Evolutionary conservation across 352 stramenopile genomes (phyloP).

Genomic region (Phytopythium montanum): DNA sequence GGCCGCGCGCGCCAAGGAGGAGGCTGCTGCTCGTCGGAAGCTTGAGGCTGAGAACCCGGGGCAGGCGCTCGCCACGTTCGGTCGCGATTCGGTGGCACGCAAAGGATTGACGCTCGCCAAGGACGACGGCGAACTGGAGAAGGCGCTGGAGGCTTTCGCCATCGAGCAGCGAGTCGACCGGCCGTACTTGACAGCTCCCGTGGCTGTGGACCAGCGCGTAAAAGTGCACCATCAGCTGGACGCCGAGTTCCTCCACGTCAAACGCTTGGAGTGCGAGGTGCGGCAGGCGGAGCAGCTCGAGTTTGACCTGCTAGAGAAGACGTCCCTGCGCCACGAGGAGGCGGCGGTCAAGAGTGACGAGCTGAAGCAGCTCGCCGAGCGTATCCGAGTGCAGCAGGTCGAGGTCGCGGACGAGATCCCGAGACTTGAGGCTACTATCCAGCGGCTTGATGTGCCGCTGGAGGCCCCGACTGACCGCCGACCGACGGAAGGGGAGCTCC

Average conservation of each 20-base stretch:
- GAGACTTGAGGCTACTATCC: constrained; percentile 22
- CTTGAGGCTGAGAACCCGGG: constrained; percentile 12
- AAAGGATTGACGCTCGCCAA: constrained; percentile 51
- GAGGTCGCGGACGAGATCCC: constrained; percentile 28
- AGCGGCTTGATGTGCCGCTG: constrained; percentile 21
- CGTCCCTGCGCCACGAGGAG: constrained; percentile 45
- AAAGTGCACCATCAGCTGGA: constrained; percentile 35
- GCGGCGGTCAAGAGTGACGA: constrained; percentile 30
- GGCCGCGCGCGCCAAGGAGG: constrained; percentile 41
- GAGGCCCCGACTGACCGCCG: constrained; percentile 21
- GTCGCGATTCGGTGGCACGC: constrained; percentile 44
- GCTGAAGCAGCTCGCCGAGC: constrained; percentile 24
- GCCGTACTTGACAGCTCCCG: constrained; percentile 38
- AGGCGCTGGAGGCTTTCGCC: constrained; percentile 50
- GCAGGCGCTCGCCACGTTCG: constrained; percentile 28
- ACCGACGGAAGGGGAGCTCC: constrained; percentile 34
- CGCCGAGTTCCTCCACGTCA: constrained; percentile 62
- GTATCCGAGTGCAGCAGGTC: constrained; percentile 27
- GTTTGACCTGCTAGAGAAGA: constrained; percentile 71
- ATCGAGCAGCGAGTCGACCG: constrained; percentile 37
- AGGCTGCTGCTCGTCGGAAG: constrained; percentile 14
- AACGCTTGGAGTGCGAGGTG: constrained; percentile 42
- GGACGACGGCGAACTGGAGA: constrained; percentile 51
- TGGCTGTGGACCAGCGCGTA: constrained; percentile 37
- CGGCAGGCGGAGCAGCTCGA: constrained; percentile 53